Conservation (phyloP, 2,329 filamentous ascomycete species). For the Colletotrichum melonis region DNA sequence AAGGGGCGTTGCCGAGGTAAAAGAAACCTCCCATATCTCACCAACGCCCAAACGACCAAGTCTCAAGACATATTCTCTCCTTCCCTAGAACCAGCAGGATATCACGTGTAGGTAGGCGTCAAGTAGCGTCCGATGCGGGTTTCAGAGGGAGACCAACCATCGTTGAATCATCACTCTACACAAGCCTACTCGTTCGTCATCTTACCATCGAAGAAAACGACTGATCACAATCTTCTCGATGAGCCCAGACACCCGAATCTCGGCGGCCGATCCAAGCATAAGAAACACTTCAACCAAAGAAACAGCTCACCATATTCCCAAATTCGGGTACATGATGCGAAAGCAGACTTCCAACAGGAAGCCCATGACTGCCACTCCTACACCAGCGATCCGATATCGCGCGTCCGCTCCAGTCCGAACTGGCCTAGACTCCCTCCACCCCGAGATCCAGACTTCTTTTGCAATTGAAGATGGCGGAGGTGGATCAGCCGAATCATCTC, state of each 20-base stretch:
- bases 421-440: background rate
- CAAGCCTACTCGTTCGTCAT: background rate
- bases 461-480: background rate
- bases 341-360: background rate
- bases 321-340: background rate
- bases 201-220: conserved; percentile 4
- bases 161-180: background rate
- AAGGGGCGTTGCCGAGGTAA: background rate
- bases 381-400: background rate
- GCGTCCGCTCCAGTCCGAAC: background rate
- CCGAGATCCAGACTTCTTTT: background rate
- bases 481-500: background rate
- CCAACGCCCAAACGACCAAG: background rate
- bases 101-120: background rate
- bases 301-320: background rate
- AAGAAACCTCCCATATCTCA: background rate
- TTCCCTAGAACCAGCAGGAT: background rate
- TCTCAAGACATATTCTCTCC: background rate
- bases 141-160: background rate
- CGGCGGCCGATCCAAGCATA: background rate
- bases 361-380: background rate
- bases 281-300: background rate
- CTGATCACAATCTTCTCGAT: conserved; percentile 20
- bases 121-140: background rate
- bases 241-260: background rate